Conservation (phyloP, 495 filamentous ascomycete species). For the Immersiella caudata region DNA sequence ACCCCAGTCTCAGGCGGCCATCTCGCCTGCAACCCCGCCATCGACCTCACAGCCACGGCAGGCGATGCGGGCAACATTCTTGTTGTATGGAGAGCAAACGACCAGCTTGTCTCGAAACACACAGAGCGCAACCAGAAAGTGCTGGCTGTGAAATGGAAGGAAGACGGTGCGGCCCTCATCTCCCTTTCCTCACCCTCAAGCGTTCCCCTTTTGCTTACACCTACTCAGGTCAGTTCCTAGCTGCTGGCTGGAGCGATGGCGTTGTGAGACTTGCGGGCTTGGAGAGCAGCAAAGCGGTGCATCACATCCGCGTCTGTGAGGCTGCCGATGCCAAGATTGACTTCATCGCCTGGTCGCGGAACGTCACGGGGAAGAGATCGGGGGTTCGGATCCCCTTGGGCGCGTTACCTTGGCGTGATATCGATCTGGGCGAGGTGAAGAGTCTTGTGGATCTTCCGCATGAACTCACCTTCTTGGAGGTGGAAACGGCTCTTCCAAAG, state of each 20-base stretch:
- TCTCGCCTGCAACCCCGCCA: slow-evolving; percentile 75
- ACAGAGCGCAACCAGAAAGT: slow-evolving; percentile 56
- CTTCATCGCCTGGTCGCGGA: slow-evolving; percentile 74
- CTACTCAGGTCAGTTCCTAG: slow-evolving; percentile 67
- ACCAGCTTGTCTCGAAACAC: slow-evolving; percentile 47
- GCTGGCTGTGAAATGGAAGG: slow-evolving; percentile 70
- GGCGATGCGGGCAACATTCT: slow-evolving; percentile 72
- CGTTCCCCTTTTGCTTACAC: not conserved
- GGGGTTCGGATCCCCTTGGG: slow-evolving; percentile 2
- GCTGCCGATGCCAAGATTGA: slow-evolving; percentile 48
- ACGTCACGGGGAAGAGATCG: slow-evolving; percentile 58
- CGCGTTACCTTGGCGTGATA: slow-evolving; percentile 31
- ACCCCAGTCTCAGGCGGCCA: slow-evolving; percentile 43
- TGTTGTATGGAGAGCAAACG: slow-evolving; percentile 54
- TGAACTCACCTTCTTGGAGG: slow-evolving; percentile 75
- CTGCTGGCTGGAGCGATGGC: slow-evolving; percentile 76
- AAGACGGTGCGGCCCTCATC: slow-evolving; percentile 60
- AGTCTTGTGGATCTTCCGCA: slow-evolving; percentile 65
- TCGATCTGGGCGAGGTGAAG: slow-evolving; percentile 43
- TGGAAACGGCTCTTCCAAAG: slow-evolving; percentile 79
- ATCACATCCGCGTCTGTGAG: slow-evolving; percentile 59
- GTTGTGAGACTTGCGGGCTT: slow-evolving; percentile 70
- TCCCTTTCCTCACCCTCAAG: slow-evolving; percentile 21
- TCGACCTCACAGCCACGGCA: slow-evolving; percentile 77
- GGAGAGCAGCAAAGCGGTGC: slow-evolving; percentile 76